Evolutionary conservation across 257 asterid species (phyloP).

Genomic region (Nicotiana paniculata): DNA sequence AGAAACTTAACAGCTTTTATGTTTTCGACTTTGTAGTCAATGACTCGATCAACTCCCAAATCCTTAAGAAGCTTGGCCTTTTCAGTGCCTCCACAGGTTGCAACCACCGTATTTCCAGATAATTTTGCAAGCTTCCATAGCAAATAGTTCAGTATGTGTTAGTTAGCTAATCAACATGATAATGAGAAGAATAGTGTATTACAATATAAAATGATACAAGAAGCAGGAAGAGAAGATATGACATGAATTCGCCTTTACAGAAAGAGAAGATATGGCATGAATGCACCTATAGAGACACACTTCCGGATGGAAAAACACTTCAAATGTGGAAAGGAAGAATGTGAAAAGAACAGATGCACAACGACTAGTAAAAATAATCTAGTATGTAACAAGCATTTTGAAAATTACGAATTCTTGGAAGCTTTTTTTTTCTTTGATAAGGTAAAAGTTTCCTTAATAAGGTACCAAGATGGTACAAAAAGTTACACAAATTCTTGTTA

Average conservation of each 20-base stretch:
- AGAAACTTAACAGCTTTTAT: conserved; percentile 58
- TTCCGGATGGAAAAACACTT: background rate
- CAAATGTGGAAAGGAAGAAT: background rate
- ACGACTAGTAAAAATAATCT: background rate
- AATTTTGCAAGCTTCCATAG: conserved; percentile 76
- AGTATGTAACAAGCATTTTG: conserved; percentile 1
- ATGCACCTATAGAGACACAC: background rate
- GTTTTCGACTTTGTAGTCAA: conserved; percentile 74
- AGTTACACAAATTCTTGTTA: background rate
- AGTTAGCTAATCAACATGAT: conserved; percentile 6
- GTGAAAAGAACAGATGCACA: background rate
- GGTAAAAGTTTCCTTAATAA: too few relatives aligned
- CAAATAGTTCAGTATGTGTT: conserved; percentile 16
- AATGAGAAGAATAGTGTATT: background rate
- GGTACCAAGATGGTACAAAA: too few relatives aligned
- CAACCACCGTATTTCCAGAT: conserved; percentile 87
- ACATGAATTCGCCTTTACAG: background rate
- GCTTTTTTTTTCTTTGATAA: too few relatives aligned
- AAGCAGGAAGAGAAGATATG: conserved; percentile 1
- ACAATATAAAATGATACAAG: background rate
- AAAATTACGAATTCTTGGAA: background rate
- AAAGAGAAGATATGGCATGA: background rate
- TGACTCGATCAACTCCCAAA: conserved; percentile 89
- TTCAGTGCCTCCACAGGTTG: conserved; percentile 90
- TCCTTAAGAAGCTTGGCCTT: conserved; percentile 80